Percentiles rank a stretch among this genome's conserved stretches.
Conservation (phyloP, 306 rosid species). For the Trichosanthes cucumerina region DNA sequence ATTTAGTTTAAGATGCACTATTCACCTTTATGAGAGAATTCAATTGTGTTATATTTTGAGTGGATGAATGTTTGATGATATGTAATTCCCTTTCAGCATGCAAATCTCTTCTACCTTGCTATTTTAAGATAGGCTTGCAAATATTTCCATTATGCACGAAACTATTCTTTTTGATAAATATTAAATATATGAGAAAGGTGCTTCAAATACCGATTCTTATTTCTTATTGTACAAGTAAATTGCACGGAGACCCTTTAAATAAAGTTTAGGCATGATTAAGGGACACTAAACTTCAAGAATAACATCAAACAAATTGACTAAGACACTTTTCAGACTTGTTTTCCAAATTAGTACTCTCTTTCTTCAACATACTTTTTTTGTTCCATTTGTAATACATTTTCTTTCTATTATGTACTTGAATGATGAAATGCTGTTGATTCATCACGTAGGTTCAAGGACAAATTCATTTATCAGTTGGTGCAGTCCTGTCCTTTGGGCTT, state of each 20-base stretch:
- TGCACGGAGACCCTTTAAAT: neutral
- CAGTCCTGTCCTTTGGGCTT: slow-evolving; percentile 83
- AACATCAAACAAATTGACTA: neutral
- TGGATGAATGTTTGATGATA: neutral
- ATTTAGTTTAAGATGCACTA: neutral
- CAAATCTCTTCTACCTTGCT: neutral
- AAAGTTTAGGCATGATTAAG: neutral
- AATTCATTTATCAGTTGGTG: slow-evolving; percentile 57
- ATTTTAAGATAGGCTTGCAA: neutral
- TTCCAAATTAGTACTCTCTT: neutral
- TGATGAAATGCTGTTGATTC: slow-evolving; percentile 6
- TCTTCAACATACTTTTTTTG: neutral
- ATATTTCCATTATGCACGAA: neutral
- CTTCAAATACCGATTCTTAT: neutral
- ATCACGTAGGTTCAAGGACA: slow-evolving; percentile 74
- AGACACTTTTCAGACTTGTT: neutral
- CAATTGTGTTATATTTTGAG: neutral
- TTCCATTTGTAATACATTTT: slow-evolving; percentile 7
- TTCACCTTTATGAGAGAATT: neutral
- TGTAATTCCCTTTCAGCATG: neutral
- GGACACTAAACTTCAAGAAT: neutral
- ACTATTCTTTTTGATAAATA: neutral
- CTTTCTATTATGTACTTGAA: neutral
- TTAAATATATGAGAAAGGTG: neutral
- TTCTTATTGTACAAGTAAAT: neutral